These are phyloP conservation scores for Geotrichum carabidarum DNA, from an alignment of 1,139 yeast species.

Conservation along the genomic window DNA sequence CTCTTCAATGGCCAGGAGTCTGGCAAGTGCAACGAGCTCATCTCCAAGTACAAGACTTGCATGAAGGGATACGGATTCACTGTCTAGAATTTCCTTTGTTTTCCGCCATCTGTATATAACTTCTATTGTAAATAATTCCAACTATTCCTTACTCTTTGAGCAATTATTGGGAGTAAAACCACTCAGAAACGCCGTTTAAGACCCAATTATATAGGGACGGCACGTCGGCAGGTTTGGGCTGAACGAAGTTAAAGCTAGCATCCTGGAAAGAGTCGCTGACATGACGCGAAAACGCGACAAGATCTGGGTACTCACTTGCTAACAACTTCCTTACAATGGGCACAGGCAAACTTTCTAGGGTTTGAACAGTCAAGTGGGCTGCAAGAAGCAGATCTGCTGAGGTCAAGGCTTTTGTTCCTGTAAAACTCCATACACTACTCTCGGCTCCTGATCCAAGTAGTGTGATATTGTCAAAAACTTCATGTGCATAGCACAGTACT, in stretches of 20 bases:
- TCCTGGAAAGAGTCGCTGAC: constrained; percentile 1
- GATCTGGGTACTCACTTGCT: constrained; percentile 24
- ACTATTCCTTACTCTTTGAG: too few relatives aligned
- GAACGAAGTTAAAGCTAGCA: constrained; percentile 8
- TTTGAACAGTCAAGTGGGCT: constrained; percentile 29
- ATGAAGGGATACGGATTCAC: constrained; percentile 90
- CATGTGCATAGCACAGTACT: constrained; percentile 45
- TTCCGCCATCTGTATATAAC: background rate
- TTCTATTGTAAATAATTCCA: background rate
- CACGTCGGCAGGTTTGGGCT: constrained; percentile 11
- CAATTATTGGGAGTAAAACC: background rate
- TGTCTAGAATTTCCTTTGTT: constrained; percentile 31
- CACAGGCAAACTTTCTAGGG: constrained; percentile 24
- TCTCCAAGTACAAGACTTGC: constrained; percentile 69
- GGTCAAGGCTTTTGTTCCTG: constrained; percentile 14
- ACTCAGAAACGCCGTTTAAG: background rate
- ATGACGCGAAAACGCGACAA: constrained; percentile 13
- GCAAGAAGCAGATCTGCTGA: constrained; percentile 29
- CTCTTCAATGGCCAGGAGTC: constrained; percentile 77
- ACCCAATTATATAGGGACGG: constrained; percentile 14
- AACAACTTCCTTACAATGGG: constrained; percentile 25
- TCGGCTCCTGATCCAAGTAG: constrained; percentile 5
- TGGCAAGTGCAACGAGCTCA: constrained; percentile 71
- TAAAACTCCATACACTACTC: constrained; percentile 17
- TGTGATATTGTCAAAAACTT: constrained; percentile 35